Evolutionary conservation across 2,329 filamentous ascomycete species (phyloP).

Genomic region (Aspergillus jensenii): DNA sequence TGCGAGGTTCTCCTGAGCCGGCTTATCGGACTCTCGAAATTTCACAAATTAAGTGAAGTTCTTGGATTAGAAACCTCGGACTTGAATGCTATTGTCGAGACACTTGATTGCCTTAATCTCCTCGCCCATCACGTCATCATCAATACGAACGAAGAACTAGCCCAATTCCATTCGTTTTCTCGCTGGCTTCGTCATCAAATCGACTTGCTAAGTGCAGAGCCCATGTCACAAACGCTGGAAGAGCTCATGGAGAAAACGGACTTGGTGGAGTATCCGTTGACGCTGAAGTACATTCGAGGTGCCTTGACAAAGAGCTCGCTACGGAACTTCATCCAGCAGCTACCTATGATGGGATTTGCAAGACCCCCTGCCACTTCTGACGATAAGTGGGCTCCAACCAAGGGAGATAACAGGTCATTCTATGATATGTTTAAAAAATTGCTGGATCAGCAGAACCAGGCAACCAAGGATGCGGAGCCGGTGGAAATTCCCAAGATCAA

Average conservation of each 20-base stretch:
- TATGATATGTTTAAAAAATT: constrained; percentile 52
- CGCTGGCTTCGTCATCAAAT: constrained; percentile 83
- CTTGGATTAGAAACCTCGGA: constrained; percentile 66
- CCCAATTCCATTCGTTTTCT: constrained; percentile 75
- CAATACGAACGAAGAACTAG: constrained; percentile 71
- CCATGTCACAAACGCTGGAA: constrained; percentile 58
- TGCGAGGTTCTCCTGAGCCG: constrained; percentile 78
- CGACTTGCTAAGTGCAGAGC: constrained; percentile 68
- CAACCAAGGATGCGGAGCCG: constrained; percentile 48
- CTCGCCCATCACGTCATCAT: constrained; percentile 72
- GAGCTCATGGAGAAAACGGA: constrained; percentile 78
- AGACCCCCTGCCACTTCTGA: constrained; percentile 26
- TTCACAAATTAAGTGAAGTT: constrained; percentile 65
- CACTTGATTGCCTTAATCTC: constrained; percentile 71
- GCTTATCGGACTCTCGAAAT: constrained; percentile 78
- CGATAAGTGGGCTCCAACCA: constrained; percentile 40
- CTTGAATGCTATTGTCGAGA: constrained; percentile 63
- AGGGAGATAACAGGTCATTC: constrained; percentile 38
- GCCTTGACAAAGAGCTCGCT: constrained; percentile 68
- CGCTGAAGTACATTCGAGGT: constrained; percentile 74
- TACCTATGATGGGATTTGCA: constrained; percentile 34
- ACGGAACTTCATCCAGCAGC: constrained; percentile 53
- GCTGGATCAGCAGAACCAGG: constrained; percentile 51
- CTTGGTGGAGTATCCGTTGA: constrained; percentile 68
- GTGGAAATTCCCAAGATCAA: constrained; percentile 61